These are phyloP conservation scores for Grammothele lineata DNA, from an alignment of 768 basidiomycete species.

Conservation along the genomic window DNA sequence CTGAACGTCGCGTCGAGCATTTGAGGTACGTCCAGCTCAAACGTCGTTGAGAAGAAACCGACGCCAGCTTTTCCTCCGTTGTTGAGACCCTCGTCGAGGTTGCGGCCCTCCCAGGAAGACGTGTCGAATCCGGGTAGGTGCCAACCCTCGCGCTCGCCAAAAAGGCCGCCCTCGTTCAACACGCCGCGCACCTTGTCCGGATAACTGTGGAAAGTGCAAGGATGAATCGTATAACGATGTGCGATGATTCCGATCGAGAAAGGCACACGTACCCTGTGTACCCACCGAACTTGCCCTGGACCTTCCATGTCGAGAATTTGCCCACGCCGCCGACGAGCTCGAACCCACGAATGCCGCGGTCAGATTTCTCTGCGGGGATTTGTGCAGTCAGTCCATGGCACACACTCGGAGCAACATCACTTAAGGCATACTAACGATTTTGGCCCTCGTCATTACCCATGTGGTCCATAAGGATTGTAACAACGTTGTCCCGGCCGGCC, in stretches of 20 bases:
- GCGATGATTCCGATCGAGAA: not conserved
- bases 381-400: too few relatives aligned
- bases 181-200: slow-evolving; percentile 56
- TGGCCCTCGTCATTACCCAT: slow-evolving; percentile 77
- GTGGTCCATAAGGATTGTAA: slow-evolving; percentile 70
- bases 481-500: slow-evolving; percentile 59
- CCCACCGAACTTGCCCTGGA: slow-evolving; percentile 44
- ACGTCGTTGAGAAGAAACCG: slow-evolving; percentile 81
- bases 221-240: not conserved
- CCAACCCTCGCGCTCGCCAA: slow-evolving; percentile 42
- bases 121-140: slow-evolving; percentile 56
- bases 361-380: slow-evolving; percentile 51
- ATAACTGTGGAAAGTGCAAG: slow-evolving; percentile 40
- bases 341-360: slow-evolving; percentile 78
- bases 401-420: too few relatives aligned
- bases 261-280: slow-evolving; percentile 29
- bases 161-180: slow-evolving; percentile 42
- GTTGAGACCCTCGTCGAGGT: slow-evolving; percentile 57
- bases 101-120: slow-evolving; percentile 52
- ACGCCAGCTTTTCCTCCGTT: slow-evolving; percentile 57
- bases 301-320: slow-evolving; percentile 38
- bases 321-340: slow-evolving; percentile 43
- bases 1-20: slow-evolving; percentile 65
- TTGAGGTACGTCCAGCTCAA: slow-evolving; percentile 53
- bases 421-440: too few relatives aligned